phyloP scores from a whole-genome alignment of 2,329 filamentous ascomycete species.

The Fusarium sambucinum region DNA sequence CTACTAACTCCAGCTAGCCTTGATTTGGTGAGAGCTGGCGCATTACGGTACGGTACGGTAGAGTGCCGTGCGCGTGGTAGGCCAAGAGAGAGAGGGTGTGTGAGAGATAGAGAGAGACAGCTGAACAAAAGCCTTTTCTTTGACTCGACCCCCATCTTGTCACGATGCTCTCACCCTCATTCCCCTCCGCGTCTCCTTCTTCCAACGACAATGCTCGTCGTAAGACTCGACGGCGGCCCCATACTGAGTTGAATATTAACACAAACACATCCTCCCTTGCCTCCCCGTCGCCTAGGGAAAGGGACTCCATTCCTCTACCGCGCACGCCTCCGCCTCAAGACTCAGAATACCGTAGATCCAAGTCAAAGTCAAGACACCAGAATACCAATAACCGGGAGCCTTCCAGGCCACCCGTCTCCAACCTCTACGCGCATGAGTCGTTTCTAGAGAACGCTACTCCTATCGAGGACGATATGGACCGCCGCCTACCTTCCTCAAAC shows the following conservation, averaged over 20 bases:
- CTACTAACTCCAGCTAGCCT: constrained; percentile 31
- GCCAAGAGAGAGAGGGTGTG: constrained; percentile 1
- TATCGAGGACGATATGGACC: constrained; percentile 49
- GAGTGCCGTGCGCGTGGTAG: constrained; percentile 28
- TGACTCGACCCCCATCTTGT: constrained; percentile 28
- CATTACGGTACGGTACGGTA: constrained; percentile 6
- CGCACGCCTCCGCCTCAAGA: constrained; percentile 40
- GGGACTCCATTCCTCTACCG: constrained; percentile 41
- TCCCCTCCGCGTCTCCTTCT: constrained; percentile 25
- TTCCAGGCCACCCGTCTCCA: constrained; percentile 41
- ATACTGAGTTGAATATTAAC: constrained; percentile 45
- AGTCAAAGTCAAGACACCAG: constrained; percentile 35
- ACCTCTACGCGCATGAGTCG: constrained; percentile 46
- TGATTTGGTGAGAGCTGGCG: constrained; percentile 30
- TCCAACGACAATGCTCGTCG: constrained; percentile 46
- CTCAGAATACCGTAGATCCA: constrained; percentile 31
- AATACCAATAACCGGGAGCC: constrained; percentile 43
- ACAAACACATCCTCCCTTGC: constrained; percentile 45
- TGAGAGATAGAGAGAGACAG: constrained; percentile 9
- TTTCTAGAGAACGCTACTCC: constrained; percentile 50
- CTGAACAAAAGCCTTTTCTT: constrained; percentile 37
- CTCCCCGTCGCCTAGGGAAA: constrained; percentile 34
- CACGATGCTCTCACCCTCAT: constrained; percentile 40
- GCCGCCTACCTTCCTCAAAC: constrained; percentile 45
- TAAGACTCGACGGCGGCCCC: constrained; percentile 43